Percentiles rank a stretch among this genome's conserved stretches.
phyloP scores from a whole-genome alignment of 2,329 filamentous ascomycete species.

The Alternaria atra region DNA sequence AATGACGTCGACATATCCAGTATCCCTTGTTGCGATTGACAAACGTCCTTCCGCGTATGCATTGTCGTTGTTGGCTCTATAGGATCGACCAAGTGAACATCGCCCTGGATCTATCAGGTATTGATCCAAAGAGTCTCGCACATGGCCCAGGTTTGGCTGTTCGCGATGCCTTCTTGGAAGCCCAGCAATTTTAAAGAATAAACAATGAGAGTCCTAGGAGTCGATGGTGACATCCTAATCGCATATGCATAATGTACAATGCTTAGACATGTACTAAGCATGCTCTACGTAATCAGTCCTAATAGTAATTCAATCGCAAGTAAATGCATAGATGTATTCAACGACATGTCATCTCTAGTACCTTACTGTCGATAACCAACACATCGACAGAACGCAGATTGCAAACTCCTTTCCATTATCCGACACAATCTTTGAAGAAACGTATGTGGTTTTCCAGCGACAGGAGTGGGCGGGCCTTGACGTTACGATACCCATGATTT shows the following conservation, averaged over 20 bases:
- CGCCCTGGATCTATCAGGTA: neutral
- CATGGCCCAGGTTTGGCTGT: neutral
- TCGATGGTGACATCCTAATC: neutral
- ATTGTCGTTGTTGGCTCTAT: neutral
- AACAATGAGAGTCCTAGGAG: neutral
- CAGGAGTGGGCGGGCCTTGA: too few relatives aligned
- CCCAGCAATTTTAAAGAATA: neutral
- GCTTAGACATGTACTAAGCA: neutral
- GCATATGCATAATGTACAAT: neutral
- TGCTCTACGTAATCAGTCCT: neutral
- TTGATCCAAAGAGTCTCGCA: neutral
- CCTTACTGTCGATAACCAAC: neutral
- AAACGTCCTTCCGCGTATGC: neutral
- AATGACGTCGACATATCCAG: neutral
- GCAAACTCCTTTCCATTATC: neutral
- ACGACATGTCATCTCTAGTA: neutral
- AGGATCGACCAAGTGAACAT: neutral
- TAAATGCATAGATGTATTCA: neutral
- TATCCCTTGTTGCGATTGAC: neutral
- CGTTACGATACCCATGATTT: too few relatives aligned
- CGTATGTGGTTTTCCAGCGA: neutral
- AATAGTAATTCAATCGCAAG: neutral
- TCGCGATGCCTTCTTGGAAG: neutral
- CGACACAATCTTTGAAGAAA: neutral
- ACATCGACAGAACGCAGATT: rapidly evolving